These are phyloP conservation scores for Chrysanthemum seticuspe DNA, from an alignment of 129 eudicot genomes.

Conservation along the genomic window DNA sequence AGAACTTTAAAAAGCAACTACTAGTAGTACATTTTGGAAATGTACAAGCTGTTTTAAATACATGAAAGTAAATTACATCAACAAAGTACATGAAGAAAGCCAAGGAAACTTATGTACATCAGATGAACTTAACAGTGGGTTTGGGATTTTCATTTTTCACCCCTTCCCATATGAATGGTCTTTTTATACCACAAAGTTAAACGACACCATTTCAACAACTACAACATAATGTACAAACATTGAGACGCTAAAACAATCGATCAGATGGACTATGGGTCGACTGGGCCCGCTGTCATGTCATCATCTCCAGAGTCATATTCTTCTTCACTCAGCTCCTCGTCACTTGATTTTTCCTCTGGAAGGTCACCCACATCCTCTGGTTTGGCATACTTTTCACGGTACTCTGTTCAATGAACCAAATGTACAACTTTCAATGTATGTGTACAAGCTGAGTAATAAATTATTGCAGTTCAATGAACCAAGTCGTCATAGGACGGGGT, in stretches of 20 bases:
- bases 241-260: neutral
- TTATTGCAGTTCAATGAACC: slow-evolving; percentile 33
- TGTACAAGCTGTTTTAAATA: neutral
- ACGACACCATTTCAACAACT: slow-evolving; percentile 24
- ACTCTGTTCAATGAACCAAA: slow-evolving; percentile 46
- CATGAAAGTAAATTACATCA: neutral
- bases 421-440: slow-evolving; percentile 14
- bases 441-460: neutral
- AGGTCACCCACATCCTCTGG: slow-evolving; percentile 82
- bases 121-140: neutral
- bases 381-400: slow-evolving; percentile 81
- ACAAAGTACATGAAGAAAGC: neutral
- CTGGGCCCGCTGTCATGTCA: slow-evolving; percentile 74
- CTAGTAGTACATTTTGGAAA: neutral
- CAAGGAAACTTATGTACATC: neutral
- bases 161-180: slow-evolving; percentile 47
- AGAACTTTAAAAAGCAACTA: neutral
- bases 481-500: neutral
- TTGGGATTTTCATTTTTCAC: slow-evolving; percentile 19
- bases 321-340: slow-evolving; percentile 76
- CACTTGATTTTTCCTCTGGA: slow-evolving; percentile 74
- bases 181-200: slow-evolving; percentile 20
- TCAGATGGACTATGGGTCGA: slow-evolving; percentile 60
- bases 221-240: slow-evolving; percentile 46
- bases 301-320: slow-evolving; percentile 81